Base-by-base conservation (phyloP, 352 stramenopile species). In the Aphanomyces cochlioides region DNA sequence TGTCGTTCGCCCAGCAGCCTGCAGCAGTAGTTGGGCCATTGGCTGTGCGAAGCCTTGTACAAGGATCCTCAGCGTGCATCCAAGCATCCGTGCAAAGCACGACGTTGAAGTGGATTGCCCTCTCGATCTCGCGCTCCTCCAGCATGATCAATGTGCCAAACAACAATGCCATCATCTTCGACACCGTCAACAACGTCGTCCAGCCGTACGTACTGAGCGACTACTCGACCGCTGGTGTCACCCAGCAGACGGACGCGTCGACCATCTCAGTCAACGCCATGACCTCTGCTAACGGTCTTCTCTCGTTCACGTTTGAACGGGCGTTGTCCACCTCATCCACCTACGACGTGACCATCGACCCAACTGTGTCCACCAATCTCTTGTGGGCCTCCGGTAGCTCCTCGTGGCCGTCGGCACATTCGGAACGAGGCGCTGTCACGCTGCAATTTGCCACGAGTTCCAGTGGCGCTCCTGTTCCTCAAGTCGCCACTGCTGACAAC, bases 221-320 rank as follows among this genome's bases (percentile, higher is more conserved):
- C 1, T 67, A 67, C 43, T 54, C n/a, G 37, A 34, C 5, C 0
- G 10, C 38, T 4, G 43, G 43, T 28, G 39, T 56, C 12, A 12
- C 43, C 1, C 3, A 56, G n/a, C 38, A 53, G 1, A 4, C 59
- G 3, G 19, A 53, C 17, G 17, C 17, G 7, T 50, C 59, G 59
- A 7, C 17, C 4, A 13, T 67, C 6, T 5, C 12, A 3, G 19
- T 67, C 17, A 50, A n/a, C 3, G 10, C 39, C n/a, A 37, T 28
- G 5, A 39, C 28, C 2, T 3, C 43, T 61, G 7, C 54, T 3
- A 40, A 61, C 19, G 59, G 41, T 5, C 12, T 17, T 3, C 41
- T 67, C 59, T 56, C 41, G 15, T 54, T 67, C 12, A 67, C 59
- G 40, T 56, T 67, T 36, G 19, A 54, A 38, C 59, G 59, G 2